phyloP scores from a whole-genome alignment of 805 yeast genomes.

The Kazachstania viticola region DNA sequence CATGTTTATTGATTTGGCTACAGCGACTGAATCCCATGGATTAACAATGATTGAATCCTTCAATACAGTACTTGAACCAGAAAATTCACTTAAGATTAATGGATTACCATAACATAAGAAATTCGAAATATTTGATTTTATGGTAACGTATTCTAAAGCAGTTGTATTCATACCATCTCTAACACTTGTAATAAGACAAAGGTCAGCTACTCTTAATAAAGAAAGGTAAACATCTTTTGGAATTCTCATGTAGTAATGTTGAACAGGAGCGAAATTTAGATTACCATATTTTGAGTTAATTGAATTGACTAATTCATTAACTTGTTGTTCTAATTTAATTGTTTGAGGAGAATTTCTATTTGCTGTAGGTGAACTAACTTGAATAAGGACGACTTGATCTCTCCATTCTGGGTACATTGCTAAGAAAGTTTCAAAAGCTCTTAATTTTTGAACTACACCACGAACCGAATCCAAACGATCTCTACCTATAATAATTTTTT shows the following conservation, averaged over 20 bases:
- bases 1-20: slow-evolving; percentile 70
- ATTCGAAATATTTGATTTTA: slow-evolving; percentile 46
- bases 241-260: slow-evolving; percentile 84
- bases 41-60: slow-evolving; percentile 73
- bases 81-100: slow-evolving; percentile 80
- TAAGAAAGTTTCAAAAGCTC: slow-evolving; percentile 80
- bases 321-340: slow-evolving; percentile 63
- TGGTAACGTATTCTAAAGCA: slow-evolving; percentile 80
- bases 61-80: slow-evolving; percentile 71
- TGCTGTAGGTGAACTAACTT: slow-evolving; percentile 66
- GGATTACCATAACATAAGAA: slow-evolving; percentile 41
- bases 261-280: slow-evolving; percentile 75
- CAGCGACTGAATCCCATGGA: slow-evolving; percentile 96
- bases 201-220: slow-evolving; percentile 75
- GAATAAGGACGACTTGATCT: slow-evolving; percentile 76
- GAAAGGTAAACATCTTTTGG: slow-evolving; percentile 85
- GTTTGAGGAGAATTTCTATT: slow-evolving; percentile 30
- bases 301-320: slow-evolving; percentile 65
- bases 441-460: slow-evolving; percentile 86
- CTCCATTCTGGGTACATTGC: slow-evolving; percentile 91
- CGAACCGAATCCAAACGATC: slow-evolving; percentile 86
- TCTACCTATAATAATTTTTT: slow-evolving; percentile 82
- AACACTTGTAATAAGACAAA: slow-evolving; percentile 79
- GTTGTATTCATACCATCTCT: slow-evolving; percentile 97
- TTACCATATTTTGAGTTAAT: slow-evolving; percentile 82